These are phyloP conservation scores for Leccinum broughii DNA, from an alignment of 768 basidiomycete species.

Conservation along the genomic window DNA sequence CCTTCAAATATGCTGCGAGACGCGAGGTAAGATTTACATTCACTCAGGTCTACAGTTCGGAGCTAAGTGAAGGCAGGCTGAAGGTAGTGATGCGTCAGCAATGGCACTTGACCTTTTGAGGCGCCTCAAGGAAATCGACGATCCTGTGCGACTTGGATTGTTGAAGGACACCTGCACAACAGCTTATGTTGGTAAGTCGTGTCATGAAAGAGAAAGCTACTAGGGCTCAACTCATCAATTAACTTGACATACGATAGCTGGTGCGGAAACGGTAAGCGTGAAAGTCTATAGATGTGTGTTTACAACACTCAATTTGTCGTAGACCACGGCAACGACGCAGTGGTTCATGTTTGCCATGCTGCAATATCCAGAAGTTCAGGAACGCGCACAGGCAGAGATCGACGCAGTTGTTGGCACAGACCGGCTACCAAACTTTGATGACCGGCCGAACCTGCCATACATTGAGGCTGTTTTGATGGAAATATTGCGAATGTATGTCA, in stretches of 20 bases:
- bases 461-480: constrained; percentile 33
- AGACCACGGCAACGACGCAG: constrained; percentile 14
- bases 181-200: constrained; percentile 20
- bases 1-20: constrained; percentile 15
- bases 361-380: constrained; percentile 33
- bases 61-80: constrained; percentile 9
- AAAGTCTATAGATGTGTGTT: background rate
- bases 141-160: constrained; percentile 13
- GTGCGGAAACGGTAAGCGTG: constrained; percentile 20
- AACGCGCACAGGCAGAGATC: constrained; percentile 32
- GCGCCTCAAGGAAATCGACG: background rate
- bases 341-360: constrained; percentile 37
- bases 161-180: constrained; percentile 14
- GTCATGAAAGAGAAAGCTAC: background rate
- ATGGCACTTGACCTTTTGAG: constrained; percentile 15
- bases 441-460: constrained; percentile 29
- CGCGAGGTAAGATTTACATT: constrained; percentile 10
- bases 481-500: constrained; percentile 30
- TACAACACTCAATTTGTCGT: background rate
- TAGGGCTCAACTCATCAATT: background rate
- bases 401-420: constrained; percentile 29
- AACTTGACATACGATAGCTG: constrained; percentile 11
- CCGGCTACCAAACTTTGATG: constrained; percentile 28
- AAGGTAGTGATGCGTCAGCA: constrained; percentile 12
- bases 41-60: background rate